phyloP scores from a whole-genome alignment of 208 protist genomes.

The Angomonas desouzai region DNA sequence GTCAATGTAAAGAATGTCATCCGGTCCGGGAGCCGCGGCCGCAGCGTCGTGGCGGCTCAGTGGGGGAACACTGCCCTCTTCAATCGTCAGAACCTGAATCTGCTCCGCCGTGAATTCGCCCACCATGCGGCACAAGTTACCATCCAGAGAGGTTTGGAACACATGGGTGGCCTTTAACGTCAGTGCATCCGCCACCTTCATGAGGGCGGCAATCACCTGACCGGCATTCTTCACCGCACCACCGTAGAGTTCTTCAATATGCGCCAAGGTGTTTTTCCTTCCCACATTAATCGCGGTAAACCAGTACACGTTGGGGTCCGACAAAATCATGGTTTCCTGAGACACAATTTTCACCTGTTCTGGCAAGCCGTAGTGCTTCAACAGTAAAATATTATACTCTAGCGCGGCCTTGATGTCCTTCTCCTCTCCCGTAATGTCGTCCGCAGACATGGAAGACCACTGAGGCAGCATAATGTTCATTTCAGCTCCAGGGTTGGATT shows the following conservation, averaged over 20 bases:
- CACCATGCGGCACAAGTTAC: slow-evolving; percentile 32
- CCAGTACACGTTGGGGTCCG: slow-evolving; percentile 85
- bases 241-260: slow-evolving; percentile 61
- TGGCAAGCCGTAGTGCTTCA: slow-evolving; percentile 53
- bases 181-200: slow-evolving; percentile 70
- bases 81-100: slow-evolving; percentile 27
- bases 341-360: slow-evolving; percentile 53
- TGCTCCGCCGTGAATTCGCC: slow-evolving; percentile 45
- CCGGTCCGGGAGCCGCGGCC: slow-evolving; percentile 78
- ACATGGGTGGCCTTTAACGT: slow-evolving; percentile 68
- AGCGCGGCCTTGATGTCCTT: slow-evolving; percentile 77
- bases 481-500: slow-evolving; percentile 37
- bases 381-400: slow-evolving; percentile 48
- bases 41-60: slow-evolving; percentile 70
- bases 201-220: slow-evolving; percentile 72
- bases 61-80: slow-evolving; percentile 63
- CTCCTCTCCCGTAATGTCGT: slow-evolving; percentile 72
- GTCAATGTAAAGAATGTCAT: slow-evolving; percentile 97
- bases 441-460: slow-evolving; percentile 69
- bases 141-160: slow-evolving; percentile 47
- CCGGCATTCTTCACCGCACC: slow-evolving; percentile 71
- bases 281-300: slow-evolving; percentile 86
- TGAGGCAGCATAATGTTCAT: slow-evolving; percentile 74
- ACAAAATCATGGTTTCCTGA: slow-evolving; percentile 77
- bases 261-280: slow-evolving; percentile 56